Evolutionary conservation across 257 asterid genomes (phyloP).

Genomic region (Penstemon barbatus): DNA sequence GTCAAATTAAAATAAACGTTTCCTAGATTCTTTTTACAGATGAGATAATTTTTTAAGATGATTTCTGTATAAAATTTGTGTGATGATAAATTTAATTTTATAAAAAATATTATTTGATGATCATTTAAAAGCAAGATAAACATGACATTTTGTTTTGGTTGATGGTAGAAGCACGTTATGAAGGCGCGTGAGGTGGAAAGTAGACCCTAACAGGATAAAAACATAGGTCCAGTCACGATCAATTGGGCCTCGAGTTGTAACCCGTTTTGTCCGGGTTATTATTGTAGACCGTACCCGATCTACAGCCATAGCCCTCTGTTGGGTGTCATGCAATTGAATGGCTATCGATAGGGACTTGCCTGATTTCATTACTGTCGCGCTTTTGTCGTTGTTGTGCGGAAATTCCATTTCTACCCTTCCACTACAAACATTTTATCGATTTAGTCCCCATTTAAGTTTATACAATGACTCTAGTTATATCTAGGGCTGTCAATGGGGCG

Average conservation of each 20-base stretch:
- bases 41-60: too few relatives aligned
- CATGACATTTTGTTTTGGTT: too few relatives aligned
- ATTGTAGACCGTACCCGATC: conserved; percentile 41
- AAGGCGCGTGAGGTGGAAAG: conserved; percentile 41
- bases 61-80: too few relatives aligned
- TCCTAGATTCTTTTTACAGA: too few relatives aligned
- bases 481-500: too few relatives aligned
- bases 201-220: conserved; percentile 31
- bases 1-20: too few relatives aligned
- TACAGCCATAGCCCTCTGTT: conserved; percentile 34
- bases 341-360: conserved; percentile 37
- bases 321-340: conserved; percentile 54
- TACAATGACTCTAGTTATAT: not conserved
- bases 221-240: conserved; percentile 40
- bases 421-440: not conserved
- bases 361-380: conserved; percentile 29
- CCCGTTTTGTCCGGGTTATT: conserved; percentile 66
- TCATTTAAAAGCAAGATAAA: too few relatives aligned
- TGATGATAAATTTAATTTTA: too few relatives aligned
- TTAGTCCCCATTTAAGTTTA: not conserved
- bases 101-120: not conserved
- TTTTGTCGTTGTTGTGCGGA: conserved; percentile 24
- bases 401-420: conserved; percentile 33
- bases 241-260: conserved; percentile 42
- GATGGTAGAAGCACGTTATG: not conserved